Conservation (phyloP, 139 green algal genomes). For the Spirogloea muscicola region DNA sequence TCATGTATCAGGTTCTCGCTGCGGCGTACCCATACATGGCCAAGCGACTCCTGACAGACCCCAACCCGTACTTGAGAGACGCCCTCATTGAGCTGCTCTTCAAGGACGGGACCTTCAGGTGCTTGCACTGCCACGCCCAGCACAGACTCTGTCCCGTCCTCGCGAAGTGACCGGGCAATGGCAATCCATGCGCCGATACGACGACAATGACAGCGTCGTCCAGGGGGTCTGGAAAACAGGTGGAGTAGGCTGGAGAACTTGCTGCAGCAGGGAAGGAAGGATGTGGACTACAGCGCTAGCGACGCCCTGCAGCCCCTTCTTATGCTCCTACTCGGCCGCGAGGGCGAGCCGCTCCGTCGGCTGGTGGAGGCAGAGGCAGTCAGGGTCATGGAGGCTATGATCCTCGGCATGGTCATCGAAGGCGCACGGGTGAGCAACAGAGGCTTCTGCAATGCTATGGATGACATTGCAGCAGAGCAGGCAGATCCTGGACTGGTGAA, state of each 20-base stretch:
- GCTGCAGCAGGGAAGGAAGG: conserved; percentile 1
- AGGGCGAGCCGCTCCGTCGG: background rate
- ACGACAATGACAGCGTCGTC: no score
- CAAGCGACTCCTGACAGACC: conserved; percentile 85
- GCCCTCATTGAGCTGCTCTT: conserved; percentile 41
- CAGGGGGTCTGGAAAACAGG: no score
- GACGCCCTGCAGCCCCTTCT: conserved; percentile 10
- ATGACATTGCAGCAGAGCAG: no score
- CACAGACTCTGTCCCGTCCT: no score
- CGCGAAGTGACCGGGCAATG: no score
- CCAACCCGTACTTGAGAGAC: conserved; percentile 37
- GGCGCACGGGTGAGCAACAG: no score
- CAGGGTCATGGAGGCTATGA: conserved; percentile 19
- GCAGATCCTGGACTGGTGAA: no score
- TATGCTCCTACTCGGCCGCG: conserved; percentile 17
- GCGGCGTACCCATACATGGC: conserved; percentile 96
- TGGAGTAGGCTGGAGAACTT: conserved; percentile 33
- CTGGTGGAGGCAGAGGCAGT: conserved; percentile 28
- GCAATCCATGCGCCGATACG: no score
- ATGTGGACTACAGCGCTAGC: conserved; percentile 14
- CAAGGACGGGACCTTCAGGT: conserved; percentile 37
- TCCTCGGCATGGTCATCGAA: conserved; percentile 1
- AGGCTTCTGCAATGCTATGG: no score
- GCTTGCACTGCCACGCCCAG: background rate
- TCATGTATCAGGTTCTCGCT: conserved; percentile 60